phyloP scores from a whole-genome alignment of 202 grass and related monocot genomes.

The Panicum virgatum region DNA sequence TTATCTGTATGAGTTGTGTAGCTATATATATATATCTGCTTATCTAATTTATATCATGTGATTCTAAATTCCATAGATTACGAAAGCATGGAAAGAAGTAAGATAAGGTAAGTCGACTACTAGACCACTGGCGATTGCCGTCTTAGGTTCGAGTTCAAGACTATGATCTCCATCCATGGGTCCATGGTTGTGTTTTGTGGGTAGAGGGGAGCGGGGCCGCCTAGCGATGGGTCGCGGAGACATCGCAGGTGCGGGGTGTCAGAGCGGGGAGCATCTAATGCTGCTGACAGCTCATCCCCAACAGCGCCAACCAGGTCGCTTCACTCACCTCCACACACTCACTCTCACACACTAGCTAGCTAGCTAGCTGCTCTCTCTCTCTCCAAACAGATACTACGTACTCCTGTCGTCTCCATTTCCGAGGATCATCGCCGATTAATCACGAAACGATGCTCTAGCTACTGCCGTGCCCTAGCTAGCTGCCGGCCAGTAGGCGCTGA shows the following conservation, averaged over 20 bases:
- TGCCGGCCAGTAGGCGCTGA: slow-evolving; percentile 5
- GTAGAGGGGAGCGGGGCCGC: neutral
- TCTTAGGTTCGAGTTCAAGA: neutral
- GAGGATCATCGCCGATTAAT: slow-evolving; percentile 38
- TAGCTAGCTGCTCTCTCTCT: too few relatives aligned
- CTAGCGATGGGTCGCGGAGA: slow-evolving; percentile 26
- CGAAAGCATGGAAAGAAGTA: too few relatives aligned
- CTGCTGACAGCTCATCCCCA: slow-evolving; percentile 70
- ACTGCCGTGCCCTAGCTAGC: neutral
- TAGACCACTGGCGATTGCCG: too few relatives aligned
- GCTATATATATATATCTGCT: too few relatives aligned
- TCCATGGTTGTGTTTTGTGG: neutral
- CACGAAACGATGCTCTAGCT: slow-evolving; percentile 29
- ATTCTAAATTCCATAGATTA: too few relatives aligned
- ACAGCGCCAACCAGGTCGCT: slow-evolving; percentile 59
- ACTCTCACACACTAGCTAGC: neutral
- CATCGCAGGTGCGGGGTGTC: slow-evolving; percentile 66
- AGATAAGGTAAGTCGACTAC: too few relatives aligned
- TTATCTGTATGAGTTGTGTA: too few relatives aligned
- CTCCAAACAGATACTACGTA: neutral
- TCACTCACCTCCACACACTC: slow-evolving; percentile 43
- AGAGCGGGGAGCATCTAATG: slow-evolving; percentile 75
- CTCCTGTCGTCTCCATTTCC: slow-evolving; percentile 41
- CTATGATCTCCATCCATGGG: neutral
- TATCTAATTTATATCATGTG: too few relatives aligned